Conservation (phyloP, 176 grass and related monocot genomes). For the Aegilops longissima region DNA sequence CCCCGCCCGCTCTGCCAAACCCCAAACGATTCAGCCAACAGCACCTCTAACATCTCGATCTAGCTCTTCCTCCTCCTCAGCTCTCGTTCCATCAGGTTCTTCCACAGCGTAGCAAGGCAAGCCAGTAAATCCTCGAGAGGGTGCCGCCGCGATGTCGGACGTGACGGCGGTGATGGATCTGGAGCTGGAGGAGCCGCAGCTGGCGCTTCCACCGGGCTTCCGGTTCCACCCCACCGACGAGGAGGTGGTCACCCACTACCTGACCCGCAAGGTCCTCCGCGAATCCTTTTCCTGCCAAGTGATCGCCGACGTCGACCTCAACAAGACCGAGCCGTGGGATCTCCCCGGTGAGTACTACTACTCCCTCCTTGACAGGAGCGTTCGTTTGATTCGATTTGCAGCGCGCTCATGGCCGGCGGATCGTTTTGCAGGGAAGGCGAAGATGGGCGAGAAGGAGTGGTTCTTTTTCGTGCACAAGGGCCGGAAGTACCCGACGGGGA, state of each 20-base stretch:
- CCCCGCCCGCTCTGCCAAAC: not conserved
- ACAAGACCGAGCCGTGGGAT: slow-evolving; percentile 94
- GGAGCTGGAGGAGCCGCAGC: slow-evolving; percentile 14
- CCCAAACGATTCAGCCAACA: not conserved
- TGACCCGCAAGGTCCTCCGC: slow-evolving; percentile 49
- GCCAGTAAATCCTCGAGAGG: too few species aligned
- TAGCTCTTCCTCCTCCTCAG: not conserved
- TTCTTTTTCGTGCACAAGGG: slow-evolving; percentile 89
- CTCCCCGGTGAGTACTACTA: slow-evolving; percentile 51
- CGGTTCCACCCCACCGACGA: slow-evolving; percentile 92
- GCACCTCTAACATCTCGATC: not conserved
- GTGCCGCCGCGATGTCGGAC: slow-evolving; percentile 20
- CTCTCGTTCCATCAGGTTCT: too few species aligned
- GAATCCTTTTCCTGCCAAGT: slow-evolving; percentile 45
- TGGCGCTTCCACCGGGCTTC: slow-evolving; percentile 79
- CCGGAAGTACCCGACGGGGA: slow-evolving; percentile 92
- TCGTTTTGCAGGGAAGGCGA: slow-evolving; percentile 53
- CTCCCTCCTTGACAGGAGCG: too few species aligned
- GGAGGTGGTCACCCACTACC: slow-evolving; percentile 72
- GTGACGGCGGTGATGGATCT: slow-evolving; percentile 31
- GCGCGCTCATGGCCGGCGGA: not conserved
- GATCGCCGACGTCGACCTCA: slow-evolving; percentile 81
- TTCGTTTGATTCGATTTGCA: not conserved
- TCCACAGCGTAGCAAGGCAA: not conserved
- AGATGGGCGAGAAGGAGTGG: slow-evolving; percentile 92